phyloP scores from a whole-genome alignment of 169 alveolate species.

The Besnoitia besnoiti region DNA sequence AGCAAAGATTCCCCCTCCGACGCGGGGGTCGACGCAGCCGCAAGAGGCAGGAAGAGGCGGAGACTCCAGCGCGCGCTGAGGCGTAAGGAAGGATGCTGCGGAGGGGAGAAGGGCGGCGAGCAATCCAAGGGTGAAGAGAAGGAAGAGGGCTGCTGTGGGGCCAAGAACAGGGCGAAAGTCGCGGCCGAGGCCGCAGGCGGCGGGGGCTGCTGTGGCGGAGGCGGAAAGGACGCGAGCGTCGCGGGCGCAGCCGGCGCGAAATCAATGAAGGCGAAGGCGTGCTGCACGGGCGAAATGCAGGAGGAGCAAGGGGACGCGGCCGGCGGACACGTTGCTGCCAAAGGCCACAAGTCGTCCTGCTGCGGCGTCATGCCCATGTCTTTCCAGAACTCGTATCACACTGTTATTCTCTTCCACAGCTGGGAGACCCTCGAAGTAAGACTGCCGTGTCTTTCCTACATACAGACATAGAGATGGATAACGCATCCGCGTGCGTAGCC shows the following conservation, averaged over 20 bases:
- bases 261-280: not conserved
- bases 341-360: not conserved
- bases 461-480: not conserved
- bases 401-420: conserved; percentile 30
- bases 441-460: not conserved
- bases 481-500: no score
- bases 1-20: no score
- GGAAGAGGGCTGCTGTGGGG: not conserved
- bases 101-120: no score
- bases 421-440: conserved; percentile 38
- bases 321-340: not conserved
- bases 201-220: not conserved
- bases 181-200: not conserved
- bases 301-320: not conserved
- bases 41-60: no score
- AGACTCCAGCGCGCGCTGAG: no score
- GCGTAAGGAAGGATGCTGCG: no score
- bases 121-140: no score
- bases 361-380: conserved; percentile 51
- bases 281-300: no score
- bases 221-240: not conserved
- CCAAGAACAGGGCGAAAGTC: no score
- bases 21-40: no score
- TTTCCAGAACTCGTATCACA: conserved; percentile 3
- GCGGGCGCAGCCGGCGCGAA: not conserved